Evolutionary conservation across 2,329 filamentous ascomycete species (phyloP).

Genomic region (Fusarium sororula): DNA sequence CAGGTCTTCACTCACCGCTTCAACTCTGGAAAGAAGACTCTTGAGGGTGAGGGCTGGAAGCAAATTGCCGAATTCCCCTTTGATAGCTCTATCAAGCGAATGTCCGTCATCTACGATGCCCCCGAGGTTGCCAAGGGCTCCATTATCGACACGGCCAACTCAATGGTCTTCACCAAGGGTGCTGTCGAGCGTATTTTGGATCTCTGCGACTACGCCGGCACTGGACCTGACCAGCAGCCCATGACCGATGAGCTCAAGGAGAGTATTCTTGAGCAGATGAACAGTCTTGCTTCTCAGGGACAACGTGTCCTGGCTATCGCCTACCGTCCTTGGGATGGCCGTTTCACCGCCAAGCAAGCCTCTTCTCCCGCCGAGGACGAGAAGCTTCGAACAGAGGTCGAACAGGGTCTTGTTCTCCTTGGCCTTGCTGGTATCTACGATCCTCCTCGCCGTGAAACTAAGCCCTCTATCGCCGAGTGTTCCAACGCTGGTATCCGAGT

Average conservation of each 20-base stretch:
- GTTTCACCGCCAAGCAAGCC: conserved; percentile 52
- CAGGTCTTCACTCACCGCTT: conserved; percentile 80
- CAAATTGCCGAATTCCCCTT: conserved; percentile 80
- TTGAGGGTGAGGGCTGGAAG: conserved; percentile 65
- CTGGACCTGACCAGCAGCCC: conserved; percentile 52
- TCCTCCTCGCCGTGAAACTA: conserved; percentile 83
- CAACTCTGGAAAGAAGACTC: conserved; percentile 62
- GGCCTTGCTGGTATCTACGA: conserved; percentile 91
- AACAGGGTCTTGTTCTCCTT: conserved; percentile 74
- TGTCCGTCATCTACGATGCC: conserved; percentile 76
- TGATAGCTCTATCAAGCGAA: conserved; percentile 80
- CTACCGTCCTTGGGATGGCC: conserved; percentile 67
- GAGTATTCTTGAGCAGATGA: conserved; percentile 63
- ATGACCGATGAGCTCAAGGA: conserved; percentile 63
- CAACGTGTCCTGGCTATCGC: conserved; percentile 78
- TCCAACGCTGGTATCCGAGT: conserved; percentile 79
- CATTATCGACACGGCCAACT: conserved; percentile 54
- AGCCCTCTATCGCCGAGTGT: conserved; percentile 74
- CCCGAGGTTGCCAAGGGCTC: conserved; percentile 52
- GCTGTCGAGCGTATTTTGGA: conserved; percentile 70
- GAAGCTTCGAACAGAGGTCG: conserved; percentile 67
- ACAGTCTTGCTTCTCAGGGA: conserved; percentile 70
- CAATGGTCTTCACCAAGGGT: conserved; percentile 69
- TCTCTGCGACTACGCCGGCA: conserved; percentile 60
- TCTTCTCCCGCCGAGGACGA: conserved; percentile 52